Base-by-base conservation (phyloP, 2,329 filamentous ascomycete species). In the Fusarium tanahbumbuense region DNA sequence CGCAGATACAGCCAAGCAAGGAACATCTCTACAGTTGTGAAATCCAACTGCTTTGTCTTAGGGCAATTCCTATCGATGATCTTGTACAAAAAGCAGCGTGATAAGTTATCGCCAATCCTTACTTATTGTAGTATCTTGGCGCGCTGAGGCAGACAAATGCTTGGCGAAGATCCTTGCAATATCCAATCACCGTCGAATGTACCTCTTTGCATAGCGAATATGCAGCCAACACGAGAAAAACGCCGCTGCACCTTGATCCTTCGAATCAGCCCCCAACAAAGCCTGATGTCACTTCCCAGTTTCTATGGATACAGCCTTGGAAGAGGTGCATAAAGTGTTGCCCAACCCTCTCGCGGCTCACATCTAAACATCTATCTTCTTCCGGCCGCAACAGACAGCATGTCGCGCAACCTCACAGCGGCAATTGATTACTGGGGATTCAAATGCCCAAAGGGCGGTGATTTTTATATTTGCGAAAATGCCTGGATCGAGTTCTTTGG, bases 381-480 rank as follows among this genome's bases (percentile, higher is more conserved):
- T 11, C 5, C 9, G 11, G 1, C 10, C 3, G 9, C 34, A 18
- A 34, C 0, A 18, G 1, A 10, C 34, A n/a, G 9, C 9, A 37
- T 37, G 34, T 11, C 16, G 16, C 16, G 8, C 16, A 37, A 37
- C 9, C 5, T 6, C 9, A 37, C 34, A 37, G 16, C 34, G 10
- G 34, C 9, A 18, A 37, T 37, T 37, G 5, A 37, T 4, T 11
- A 37, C 34, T 37, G 34, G 34, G 34, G 16, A 2, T n/a, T 37
- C 34, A n/a, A 11, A 6, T 37, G 34, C 16, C 34, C 34, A 37
- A 37, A 37, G 16, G 34, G 16, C 0, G 5, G 34, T 3, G 2
- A n/a, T 11, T n/a, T 42, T 9, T 53, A 56, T 25, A 25, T 56
- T 8, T 56, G 45, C 23, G 50, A 56, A 12, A 41, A 56, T 18